Percentiles rank a stretch among this genome's conserved stretches.
Conservation (phyloP, 2,329 filamentous ascomycete genomes). For the Colletotrichum tropicicola region DNA sequence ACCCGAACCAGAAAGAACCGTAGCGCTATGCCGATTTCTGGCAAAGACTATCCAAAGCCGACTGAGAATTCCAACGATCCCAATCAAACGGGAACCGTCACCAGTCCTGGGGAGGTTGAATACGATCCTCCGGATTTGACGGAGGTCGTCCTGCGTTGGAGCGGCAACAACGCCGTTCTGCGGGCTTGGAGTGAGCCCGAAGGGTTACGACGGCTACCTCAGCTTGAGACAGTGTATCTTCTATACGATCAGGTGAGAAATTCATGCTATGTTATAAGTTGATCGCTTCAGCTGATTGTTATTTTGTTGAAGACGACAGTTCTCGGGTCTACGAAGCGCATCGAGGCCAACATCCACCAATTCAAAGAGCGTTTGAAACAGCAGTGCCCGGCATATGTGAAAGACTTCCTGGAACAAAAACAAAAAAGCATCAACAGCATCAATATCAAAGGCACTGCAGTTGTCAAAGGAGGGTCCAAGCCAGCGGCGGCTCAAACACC, state of each 20-base stretch:
- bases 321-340: slow-evolving; percentile 30
- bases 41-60: too few species aligned
- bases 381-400: slow-evolving; percentile 12
- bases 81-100: too few species aligned
- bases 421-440: not conserved
- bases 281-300: not conserved
- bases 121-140: slow-evolving; percentile 9
- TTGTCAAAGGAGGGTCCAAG: too few species aligned
- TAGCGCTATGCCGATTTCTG: too few species aligned
- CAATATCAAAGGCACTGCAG: not conserved
- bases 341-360: slow-evolving; percentile 27
- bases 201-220: slow-evolving; percentile 34
- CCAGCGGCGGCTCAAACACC: too few species aligned
- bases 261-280: not conserved
- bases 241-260: slow-evolving; percentile 34
- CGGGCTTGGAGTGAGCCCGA: slow-evolving; percentile 39
- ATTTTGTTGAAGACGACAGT: not conserved
- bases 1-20: not conserved
- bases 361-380: slow-evolving; percentile 30
- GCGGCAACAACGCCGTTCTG: slow-evolving; percentile 43
- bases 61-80: too few species aligned
- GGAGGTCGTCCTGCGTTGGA: slow-evolving; percentile 40
- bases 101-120: too few species aligned
- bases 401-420: not conserved
- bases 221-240: slow-evolving; percentile 36